Evolutionary conservation across 2,329 filamentous ascomycete genomes (phyloP), one percentile per base, ranked within the genome.

Genomic region (Ceratocystis huliohia): DNA sequence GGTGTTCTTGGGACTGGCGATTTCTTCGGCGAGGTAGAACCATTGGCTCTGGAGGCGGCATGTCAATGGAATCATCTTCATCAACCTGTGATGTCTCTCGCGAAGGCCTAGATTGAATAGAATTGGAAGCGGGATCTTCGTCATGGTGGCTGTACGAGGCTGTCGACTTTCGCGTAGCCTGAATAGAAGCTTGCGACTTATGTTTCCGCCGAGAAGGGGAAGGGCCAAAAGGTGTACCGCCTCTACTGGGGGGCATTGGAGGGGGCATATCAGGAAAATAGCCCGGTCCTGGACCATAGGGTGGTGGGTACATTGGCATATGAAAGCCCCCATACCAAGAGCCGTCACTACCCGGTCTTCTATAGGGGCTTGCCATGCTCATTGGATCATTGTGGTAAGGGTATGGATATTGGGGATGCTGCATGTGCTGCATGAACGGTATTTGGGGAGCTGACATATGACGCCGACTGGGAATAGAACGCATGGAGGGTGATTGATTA

Each of bases 361-460:
- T n/a, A 59, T 59, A 59, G 56, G 25, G 56, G 59, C 5, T 25
- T 46, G 20, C 59, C 17, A 50, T 63, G 57, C 20, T n/a, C 15
- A 45, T 45, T 8, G 59, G 44, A 28, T 30, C 44, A 30, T 28
- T 28, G 15, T 5, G 41, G 44, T 65, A 65, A n/a, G 44, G 20
- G 15, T 63, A 66, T 15, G 59, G 25, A 56, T 57, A 63, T 17
- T 53, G 30, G n/a, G 28, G 45, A 13, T 53, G 65, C n/a, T 44
- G 65, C 46, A 66, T 56, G 20, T 37, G 65, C 5, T 44, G 61
- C 61, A 66, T 63, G n/a, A 46, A 66, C 13, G 41, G 28, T 17
- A 53, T 45, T 15, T 56, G 50, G 17, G 64, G 66, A 41, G 61
- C 62, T 44, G 61, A 64, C 53, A 62, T 67, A n/a, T 66, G 65